Base-by-base conservation (phyloP, 2,329 filamentous ascomycete species). In the Paradendryphiella salina region DNA sequence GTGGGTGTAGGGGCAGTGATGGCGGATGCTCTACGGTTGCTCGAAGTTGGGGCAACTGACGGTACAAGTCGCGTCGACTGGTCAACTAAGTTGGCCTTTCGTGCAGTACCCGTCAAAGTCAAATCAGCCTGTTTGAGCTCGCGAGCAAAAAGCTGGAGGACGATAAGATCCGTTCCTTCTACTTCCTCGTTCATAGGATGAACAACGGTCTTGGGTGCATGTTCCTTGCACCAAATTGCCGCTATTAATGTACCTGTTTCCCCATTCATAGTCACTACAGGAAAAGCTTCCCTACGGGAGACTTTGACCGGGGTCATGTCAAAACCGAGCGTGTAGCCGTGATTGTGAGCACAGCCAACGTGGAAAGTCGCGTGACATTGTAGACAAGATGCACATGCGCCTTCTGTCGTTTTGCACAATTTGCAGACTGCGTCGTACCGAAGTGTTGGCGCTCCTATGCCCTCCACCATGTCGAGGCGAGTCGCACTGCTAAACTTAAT, bases 71-170 rank as follows among this genome's bases (percentile, higher is more conserved):
- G 75, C 68, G 86, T 89, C 10, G 83, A 84, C 42, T 83, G 80
- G 49, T 83, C 84, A 66, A 87, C 82, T 34, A 94, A 81, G 52
- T 90, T 94, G 17, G 94, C 93, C 74, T 96, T 96, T 46, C 94
- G 87, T 17, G 94, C 90, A 14, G 93, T 96, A 21, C 94, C 94
- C 2, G 92, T 96, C 62, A 96, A 77, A 2, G 89, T 85, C 33
- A 93, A 82, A 69, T 99, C 94, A 7, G 94, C 93, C 74, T 97
- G 93, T 73, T 99, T 99, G 78, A 90, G 96, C 50, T 87, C 91
- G 60, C 87, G 87, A 36, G 88, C 89, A 70, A 89, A 99, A 20
- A 96, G 80, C 71, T 96, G 91, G 41, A 99, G 76, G 8, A 89
- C 90, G 62, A 86, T 95, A 45, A 85, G 75, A n/a, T 85, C 85